phyloP scores from a whole-genome alignment of 129 eudicot species.

The Pittosporum tobira region DNA sequence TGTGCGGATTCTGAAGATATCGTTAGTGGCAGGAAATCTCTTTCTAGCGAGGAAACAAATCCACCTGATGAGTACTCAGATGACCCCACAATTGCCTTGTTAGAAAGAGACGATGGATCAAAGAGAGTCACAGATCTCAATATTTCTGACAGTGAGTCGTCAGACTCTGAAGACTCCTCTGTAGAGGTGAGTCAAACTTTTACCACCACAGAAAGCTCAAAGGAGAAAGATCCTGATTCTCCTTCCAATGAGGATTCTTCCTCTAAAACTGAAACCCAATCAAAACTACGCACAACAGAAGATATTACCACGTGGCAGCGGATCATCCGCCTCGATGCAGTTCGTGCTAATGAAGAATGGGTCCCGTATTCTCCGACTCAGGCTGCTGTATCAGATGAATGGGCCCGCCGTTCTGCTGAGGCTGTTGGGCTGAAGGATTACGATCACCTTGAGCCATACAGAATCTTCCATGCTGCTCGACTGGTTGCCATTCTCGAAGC shows the following conservation, averaged over 20 bases:
- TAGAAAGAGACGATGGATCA: conserved; percentile 35
- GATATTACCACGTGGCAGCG: conserved; percentile 79
- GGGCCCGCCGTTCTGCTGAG: conserved; percentile 62
- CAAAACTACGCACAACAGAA: conserved; percentile 35
- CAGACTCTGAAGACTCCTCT: conserved; percentile 63
- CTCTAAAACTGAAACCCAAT: conserved; percentile 27
- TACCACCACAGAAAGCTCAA: conserved; percentile 32
- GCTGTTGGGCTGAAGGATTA: conserved; percentile 72
- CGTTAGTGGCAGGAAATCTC: conserved; percentile 63
- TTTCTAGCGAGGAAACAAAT: conserved; percentile 53
- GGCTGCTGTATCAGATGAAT: conserved; percentile 47
- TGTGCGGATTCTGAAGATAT: conserved; percentile 61
- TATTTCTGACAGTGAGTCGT: conserved; percentile 49
- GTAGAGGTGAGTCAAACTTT: conserved; percentile 45
- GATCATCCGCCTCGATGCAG: conserved; percentile 73
- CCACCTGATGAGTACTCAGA: conserved; percentile 30
- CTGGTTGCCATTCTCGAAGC: conserved; percentile 86
- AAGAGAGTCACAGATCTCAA: conserved; percentile 33
- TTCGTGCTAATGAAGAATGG: conserved; percentile 78
- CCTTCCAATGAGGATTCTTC: conserved; percentile 15
- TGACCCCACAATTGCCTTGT: conserved; percentile 19
- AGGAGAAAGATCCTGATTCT: conserved; percentile 23
- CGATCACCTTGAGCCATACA: conserved; percentile 52
- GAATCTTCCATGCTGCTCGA: conserved; percentile 78
- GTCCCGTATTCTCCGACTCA: conserved; percentile 40